Percentiles rank a stretch among this genome's conserved stretches.
Conservation (phyloP, 306 rosid genomes). For the Oemleria cerasiformis region DNA sequence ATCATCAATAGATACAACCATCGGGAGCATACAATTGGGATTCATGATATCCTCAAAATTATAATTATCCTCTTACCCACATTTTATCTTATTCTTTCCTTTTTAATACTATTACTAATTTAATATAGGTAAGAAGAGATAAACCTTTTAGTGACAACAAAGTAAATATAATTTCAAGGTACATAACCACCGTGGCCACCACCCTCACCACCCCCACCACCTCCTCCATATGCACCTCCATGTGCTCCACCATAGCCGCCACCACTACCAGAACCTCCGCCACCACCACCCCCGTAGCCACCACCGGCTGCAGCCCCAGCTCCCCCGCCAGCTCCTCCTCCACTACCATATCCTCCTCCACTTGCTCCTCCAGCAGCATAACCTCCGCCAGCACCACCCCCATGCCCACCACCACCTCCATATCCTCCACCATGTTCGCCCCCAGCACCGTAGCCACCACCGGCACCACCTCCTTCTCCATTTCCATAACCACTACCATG, state of each 20-base stretch:
- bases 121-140: slow-evolving; percentile 12
- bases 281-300: slow-evolving; percentile 23
- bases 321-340: slow-evolving; percentile 36
- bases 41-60: not conserved
- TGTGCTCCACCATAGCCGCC: slow-evolving; percentile 34
- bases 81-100: slow-evolving; percentile 18
- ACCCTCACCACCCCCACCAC: slow-evolving; percentile 37
- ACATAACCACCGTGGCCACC: slow-evolving; percentile 48
- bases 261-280: slow-evolving; percentile 38
- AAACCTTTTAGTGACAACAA: not conserved
- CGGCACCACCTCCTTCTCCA: slow-evolving; percentile 18
- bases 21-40: slow-evolving; percentile 6
- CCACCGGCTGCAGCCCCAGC: slow-evolving; percentile 18
- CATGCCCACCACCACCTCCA: slow-evolving; percentile 22
- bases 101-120: not conserved
- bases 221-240: slow-evolving; percentile 48
- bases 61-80: slow-evolving; percentile 20
- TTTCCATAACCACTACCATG: slow-evolving; percentile 21
- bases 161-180: slow-evolving; percentile 27
- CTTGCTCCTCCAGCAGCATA: slow-evolving; percentile 34
- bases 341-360: slow-evolving; percentile 40
- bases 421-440: slow-evolving; percentile 23
- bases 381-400: slow-evolving; percentile 31
- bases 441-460: slow-evolving; percentile 26
- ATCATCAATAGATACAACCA: slow-evolving; percentile 1